A percentile compares a stretch with the other conserved stretches of the same genome.
Conservation (phyloP, 768 basidiomycete species). For the Coprinopsis cinerea region DNA sequence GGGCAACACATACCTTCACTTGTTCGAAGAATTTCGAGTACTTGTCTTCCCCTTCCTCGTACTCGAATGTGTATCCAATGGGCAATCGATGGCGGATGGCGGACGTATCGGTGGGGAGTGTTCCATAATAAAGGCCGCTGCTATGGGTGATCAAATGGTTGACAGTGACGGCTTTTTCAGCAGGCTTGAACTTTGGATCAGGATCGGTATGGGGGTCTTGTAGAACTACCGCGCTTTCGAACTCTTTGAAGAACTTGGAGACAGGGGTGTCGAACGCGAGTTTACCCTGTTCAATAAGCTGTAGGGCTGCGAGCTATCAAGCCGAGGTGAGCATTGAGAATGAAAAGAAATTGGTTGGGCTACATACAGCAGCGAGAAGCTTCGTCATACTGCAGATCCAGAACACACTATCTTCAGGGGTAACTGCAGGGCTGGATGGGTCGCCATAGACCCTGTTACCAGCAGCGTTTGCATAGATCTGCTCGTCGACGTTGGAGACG, state of each 20-base stretch:
- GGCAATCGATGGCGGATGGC: neutral
- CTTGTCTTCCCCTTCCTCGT: constrained; percentile 13
- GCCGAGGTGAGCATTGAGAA: neutral
- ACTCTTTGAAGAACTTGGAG: constrained; percentile 22
- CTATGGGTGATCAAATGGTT: constrained; percentile 23
- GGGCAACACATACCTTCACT: constrained; percentile 15
- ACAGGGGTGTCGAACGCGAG: constrained; percentile 25
- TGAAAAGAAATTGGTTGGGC: no score
- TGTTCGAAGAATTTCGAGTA: constrained; percentile 19
- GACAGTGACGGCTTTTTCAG: constrained; percentile 16
- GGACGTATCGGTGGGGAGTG: constrained; percentile 3
- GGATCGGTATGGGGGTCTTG: constrained; percentile 12
- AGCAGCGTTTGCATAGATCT: constrained; percentile 20
- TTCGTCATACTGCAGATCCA: constrained; percentile 33
- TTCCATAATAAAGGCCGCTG: constrained; percentile 23
- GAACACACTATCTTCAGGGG: constrained; percentile 20
- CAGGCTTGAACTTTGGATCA: constrained; percentile 14
- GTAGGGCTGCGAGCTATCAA: constrained; percentile 25
- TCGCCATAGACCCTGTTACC: constrained; percentile 22
- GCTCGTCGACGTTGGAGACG: constrained; percentile 17
- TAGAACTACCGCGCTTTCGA: constrained; percentile 23
- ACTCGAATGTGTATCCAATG: constrained; percentile 14
- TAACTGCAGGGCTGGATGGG: constrained; percentile 19
- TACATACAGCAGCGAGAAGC: constrained; percentile 21
- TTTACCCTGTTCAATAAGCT: constrained; percentile 28